These are phyloP conservation scores for Edaphochlamys debaryana DNA, from an alignment of 139 green algal genomes.

Conservation along the genomic window DNA sequence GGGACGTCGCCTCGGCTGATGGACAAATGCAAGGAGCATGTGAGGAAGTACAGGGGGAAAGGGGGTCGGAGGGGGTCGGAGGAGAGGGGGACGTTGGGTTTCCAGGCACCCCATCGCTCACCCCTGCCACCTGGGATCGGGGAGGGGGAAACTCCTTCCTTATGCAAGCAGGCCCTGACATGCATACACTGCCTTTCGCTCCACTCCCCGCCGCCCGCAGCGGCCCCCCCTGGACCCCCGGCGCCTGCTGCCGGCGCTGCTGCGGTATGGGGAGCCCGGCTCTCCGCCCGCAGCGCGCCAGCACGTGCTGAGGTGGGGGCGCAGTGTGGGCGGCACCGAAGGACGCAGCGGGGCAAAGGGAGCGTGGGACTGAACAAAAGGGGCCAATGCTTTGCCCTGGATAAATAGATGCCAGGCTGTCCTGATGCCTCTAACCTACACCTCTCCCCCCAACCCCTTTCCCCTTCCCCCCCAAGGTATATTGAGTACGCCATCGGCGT, in stretches of 20 bases:
- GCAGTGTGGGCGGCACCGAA: background rate
- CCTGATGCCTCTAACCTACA: background rate
- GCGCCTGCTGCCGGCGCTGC: slow-evolving; percentile 86
- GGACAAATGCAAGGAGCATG: too few species aligned
- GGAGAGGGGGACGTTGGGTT: too few species aligned
- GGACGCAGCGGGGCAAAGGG: background rate
- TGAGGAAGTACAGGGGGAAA: too few species aligned
- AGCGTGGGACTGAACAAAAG: too few species aligned
- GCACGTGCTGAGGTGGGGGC: slow-evolving; percentile 69
- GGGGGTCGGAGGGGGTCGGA: too few species aligned
- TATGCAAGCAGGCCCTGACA: too few species aligned
- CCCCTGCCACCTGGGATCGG: too few species aligned
- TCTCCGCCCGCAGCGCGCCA: slow-evolving; percentile 26
- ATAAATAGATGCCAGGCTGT: too few species aligned
- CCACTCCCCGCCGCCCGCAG: background rate
- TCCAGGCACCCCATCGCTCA: too few species aligned
- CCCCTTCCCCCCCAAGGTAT: slow-evolving; percentile 55
- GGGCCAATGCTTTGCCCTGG: too few species aligned
- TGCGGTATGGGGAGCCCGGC: slow-evolving; percentile 67
- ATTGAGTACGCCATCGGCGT: slow-evolving; percentile 76
- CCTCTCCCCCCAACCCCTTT: background rate
- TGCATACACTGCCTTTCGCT: too few species aligned
- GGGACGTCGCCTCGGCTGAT: background rate
- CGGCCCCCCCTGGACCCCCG: slow-evolving; percentile 48
- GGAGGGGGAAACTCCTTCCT: too few species aligned